phyloP scores from a whole-genome alignment of 164 flowering plant genomes.

The Umbellularia californica region DNA sequence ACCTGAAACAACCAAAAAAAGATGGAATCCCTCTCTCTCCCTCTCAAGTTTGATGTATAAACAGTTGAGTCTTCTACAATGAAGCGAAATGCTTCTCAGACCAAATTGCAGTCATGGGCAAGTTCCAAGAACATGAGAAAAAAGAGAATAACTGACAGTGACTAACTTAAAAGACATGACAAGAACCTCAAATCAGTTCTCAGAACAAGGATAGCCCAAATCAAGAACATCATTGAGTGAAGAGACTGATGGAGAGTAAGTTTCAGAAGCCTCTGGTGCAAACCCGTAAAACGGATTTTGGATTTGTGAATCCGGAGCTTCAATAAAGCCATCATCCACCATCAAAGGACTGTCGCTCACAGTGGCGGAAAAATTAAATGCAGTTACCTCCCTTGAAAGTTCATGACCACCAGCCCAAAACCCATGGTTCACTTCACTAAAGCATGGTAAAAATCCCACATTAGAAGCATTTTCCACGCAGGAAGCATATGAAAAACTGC shows the following conservation, averaged over 20 bases:
- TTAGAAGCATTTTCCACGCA: conserved; percentile 5
- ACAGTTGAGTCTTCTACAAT: neutral
- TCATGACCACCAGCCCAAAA: conserved; percentile 24
- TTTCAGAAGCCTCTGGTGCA: conserved; percentile 25
- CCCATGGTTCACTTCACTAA: conserved; percentile 30
- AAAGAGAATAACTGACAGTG: neutral
- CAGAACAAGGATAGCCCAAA: conserved; percentile 39
- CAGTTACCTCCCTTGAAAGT: conserved; percentile 26
- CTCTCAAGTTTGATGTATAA: neutral
- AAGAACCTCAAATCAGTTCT: conserved; percentile 7
- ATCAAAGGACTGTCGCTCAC: conserved; percentile 30
- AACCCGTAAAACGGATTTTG: conserved; percentile 25
- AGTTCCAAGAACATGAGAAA: neutral
- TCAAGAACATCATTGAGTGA: conserved; percentile 35
- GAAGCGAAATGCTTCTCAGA: neutral
- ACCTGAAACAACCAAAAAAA: neutral
- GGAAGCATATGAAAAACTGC: conserved; percentile 8
- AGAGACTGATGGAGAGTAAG: conserved; percentile 24
- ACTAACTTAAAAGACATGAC: neutral
- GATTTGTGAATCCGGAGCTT: conserved; percentile 34
- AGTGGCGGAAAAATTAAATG: conserved; percentile 29
- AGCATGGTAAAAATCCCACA: conserved; percentile 11
- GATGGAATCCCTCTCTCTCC: neutral
- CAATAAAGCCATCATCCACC: conserved; percentile 51
- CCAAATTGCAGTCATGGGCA: neutral